Evolutionary conservation across 192 early-diverging fungal genomes (phyloP), one percentile per base, ranked within the genome.

Genomic region (Backusella westeae): DNA sequence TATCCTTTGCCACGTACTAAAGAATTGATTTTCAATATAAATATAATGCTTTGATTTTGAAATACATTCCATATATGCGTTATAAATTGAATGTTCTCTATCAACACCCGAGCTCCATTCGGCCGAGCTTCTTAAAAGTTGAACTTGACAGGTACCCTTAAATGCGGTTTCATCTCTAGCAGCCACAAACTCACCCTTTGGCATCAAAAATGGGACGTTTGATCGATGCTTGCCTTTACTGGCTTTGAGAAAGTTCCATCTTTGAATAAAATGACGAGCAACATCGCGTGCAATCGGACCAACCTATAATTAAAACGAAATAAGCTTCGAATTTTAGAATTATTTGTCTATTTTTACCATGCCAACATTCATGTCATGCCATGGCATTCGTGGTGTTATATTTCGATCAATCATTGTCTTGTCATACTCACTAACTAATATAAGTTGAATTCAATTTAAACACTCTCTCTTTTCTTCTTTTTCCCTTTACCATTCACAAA

Each of bases 11-110:
- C n/a, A 46, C 88, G 77, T 88, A 90, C 89, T 90, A 82, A 97
- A 97, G 86, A 97, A 97, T 79, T 97, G 96, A 81, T 97, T 96
- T 80, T 97, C 96, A 72, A 97, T 96, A 83, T 97, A 97, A n/a
- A 97, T 85, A 82, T 92, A 71, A 34, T 71, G 42, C 41, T 71
- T 71, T 46, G 69, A 36, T 26, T 71, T 39, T 4, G 69, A 39
- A 34, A 71, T 71, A 46, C 69, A 71, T 46, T 71, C 69, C 72
- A 92, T 76, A 79, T 97, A 97, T 17, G 96, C 96, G 49, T 88
- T 93, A 67, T 92, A 88, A 73, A 96, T 95, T 9, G 92, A 93
- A 78, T 85, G 85, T 4, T 84, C 83, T 34, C 87, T 67, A 78
- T 86, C 84, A 67, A 94, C 85, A 35, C 90, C 93, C 63, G 86